Base-by-base conservation (phyloP, 2,329 filamentous ascomycete species). In the Corinectria fuckeliana region DNA sequence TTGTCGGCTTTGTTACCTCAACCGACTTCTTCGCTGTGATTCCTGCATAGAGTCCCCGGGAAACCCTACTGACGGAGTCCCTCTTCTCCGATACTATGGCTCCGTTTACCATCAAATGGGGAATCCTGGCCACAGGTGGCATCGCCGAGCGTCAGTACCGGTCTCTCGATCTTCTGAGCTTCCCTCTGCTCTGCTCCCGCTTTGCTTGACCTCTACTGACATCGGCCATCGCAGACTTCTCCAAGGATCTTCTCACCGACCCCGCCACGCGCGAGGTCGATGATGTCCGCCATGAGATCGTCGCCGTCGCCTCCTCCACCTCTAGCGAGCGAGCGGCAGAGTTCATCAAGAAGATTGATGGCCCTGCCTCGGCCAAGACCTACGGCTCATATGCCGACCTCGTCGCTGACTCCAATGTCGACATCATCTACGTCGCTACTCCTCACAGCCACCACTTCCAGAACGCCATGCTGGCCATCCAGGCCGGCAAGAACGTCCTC, bases 381-480 rank as follows among this genome's bases (percentile, higher is more conserved):
- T 96, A 96, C 73, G 91, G 90, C 59, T 91, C 89, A 10, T 97
- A 97, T 77, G 83, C 88, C 62, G 91, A 93, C 73, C 85, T 97
- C 25, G 92, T 94, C 23, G 84, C 85, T 50, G 91, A 96, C 73
- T 80, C 89, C 6, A 85, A 91, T 69, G 85, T 96, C 66, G 91
- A 96, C 75, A 91, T 96, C 68, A 78, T 97, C 77, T 97, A 96
- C 76, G 86, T 97, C 56, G 92, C 92, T 21, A 96, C 93, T 4
- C 93, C 93, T 14, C 93, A 96, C 79, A 93, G 91, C 69, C 93
- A 96, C 76, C 93, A 97, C 80, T 96, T 93, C 80, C 92, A 96
- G 75, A 94, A 97, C 77, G 85, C 87, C 64, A 91, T 93, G 86
- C 84, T 96, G n/a, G 90, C 88, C 41, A 82, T 97, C 36, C 85